Base-by-base conservation (phyloP, 1,284 basidiomycete genomes). In the Malassezia slooffiae region DNA sequence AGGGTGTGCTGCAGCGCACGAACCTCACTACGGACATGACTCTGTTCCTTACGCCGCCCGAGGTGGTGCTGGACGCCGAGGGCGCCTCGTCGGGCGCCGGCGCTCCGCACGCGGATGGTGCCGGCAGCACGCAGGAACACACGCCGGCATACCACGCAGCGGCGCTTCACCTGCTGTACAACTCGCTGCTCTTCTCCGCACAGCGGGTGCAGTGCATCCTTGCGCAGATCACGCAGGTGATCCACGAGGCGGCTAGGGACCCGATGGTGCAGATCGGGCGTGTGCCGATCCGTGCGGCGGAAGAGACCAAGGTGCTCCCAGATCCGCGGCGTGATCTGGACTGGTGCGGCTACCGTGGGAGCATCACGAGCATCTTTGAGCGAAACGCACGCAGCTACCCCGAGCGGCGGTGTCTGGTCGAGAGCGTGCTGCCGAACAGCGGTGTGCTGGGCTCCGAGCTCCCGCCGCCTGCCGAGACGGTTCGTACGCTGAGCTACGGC, bases 341-440 rank as follows among this genome's bases (percentile, higher is more conserved):
- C 64, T 99, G 91, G 89, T 93, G 88, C 70, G 89, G 83, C 43
- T 97, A 81, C 78, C 87, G 88, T 67, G 93, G 93, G 12, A 95
- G 68, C 85, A 93, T 28, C 84, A 93, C 70, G 79, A 95, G 37
- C 91, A 67, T 67, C 50, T 67, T 69, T 46, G 62, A 67, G 45
- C 50, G 48, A 24, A 67, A 69, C 32, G 66, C 66, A 7, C 28
- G 45, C 3, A 39, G 50, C 10, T 60, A 63, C 30, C 66, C 66
- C 2, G 60, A 69, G 19, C 52, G 62, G 11, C 43, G 63, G 13
- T 62, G 60, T 46, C 55, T 69, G 13, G 57, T 67, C 12, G 66
- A 69, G 45, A 96, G 72, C 82, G 85, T 33, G 72, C 19, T 30
- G 10, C 23, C 48, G 2, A 93, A 73, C 85, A 88, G 62, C 82